phyloP scores from a whole-genome alignment of 768 basidiomycete genomes.

The Rhodosporidiobolus sp. region DNA sequence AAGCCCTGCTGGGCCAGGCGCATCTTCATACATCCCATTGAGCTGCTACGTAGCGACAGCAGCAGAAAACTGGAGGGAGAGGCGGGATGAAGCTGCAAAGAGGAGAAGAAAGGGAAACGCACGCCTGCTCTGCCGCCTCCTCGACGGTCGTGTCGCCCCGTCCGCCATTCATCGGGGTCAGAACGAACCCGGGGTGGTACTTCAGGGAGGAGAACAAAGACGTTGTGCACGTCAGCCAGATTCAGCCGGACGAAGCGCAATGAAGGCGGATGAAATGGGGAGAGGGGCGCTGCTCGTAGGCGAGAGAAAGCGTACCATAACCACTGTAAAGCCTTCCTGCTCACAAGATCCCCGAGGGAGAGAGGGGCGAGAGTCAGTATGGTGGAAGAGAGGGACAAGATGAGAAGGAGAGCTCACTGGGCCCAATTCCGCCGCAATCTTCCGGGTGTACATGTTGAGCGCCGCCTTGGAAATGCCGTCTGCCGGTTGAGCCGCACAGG shows the following conservation, averaged over 20 bases:
- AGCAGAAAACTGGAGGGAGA: too few species aligned
- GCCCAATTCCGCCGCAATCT: not conserved
- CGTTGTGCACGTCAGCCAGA: not conserved
- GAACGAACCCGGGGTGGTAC: not conserved
- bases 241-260: not conserved
- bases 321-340: constrained; percentile 1
- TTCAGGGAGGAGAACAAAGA: not conserved
- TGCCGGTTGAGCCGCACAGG: not conserved
- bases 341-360: too few species aligned
- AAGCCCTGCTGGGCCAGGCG: too few species aligned
- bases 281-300: too few species aligned
- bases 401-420: not conserved
- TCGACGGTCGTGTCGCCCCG: not conserved
- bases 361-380: not conserved
- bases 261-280: too few species aligned
- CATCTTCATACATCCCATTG: too few species aligned
- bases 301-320: too few species aligned
- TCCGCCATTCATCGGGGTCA: not conserved
- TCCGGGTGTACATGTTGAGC: not conserved
- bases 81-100: not conserved
- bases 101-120: not conserved
- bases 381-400: too few species aligned
- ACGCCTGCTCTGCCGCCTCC: not conserved
- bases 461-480: not conserved
- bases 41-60: too few species aligned